phyloP scores from a whole-genome alignment of 1,284 basidiomycete genomes.

The Meripilus lineatus region DNA sequence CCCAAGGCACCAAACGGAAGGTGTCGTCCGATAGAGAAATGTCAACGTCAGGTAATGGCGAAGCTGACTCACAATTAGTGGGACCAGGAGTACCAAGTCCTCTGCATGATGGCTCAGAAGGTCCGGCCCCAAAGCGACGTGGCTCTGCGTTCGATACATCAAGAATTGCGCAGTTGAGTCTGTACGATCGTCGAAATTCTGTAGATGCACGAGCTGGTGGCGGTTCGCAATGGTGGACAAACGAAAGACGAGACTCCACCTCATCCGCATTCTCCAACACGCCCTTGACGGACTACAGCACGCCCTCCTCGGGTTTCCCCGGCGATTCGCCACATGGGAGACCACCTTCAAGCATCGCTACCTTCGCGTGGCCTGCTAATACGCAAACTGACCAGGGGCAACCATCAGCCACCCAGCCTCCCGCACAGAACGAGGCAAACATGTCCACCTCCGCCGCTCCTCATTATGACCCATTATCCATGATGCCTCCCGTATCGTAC shows the following conservation, averaged over 20 bases:
- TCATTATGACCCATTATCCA: constrained; percentile 39
- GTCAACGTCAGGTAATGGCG: constrained; percentile 47
- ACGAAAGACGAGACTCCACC: constrained; percentile 68
- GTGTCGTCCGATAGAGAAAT: constrained; percentile 63
- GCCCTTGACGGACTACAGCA: constrained; percentile 42
- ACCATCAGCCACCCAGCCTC: constrained; percentile 27
- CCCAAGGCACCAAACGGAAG: constrained; percentile 70
- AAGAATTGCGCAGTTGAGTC: constrained; percentile 62
- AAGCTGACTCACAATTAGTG: constrained; percentile 58
- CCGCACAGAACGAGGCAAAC: constrained; percentile 37
- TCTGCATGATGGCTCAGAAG: constrained; percentile 52
- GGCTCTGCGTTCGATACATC: constrained; percentile 75
- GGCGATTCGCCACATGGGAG: constrained; percentile 61
- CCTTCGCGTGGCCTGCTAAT: constrained; percentile 66
- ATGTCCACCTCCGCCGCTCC: constrained; percentile 31
- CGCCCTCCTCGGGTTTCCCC: constrained; percentile 55
- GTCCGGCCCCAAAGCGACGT: constrained; percentile 72
- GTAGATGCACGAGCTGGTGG: constrained; percentile 52
- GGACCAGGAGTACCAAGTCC: constrained; percentile 62
- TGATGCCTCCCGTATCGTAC: constrained; percentile 57
- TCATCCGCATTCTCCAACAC: constrained; percentile 57
- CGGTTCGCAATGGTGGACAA: constrained; percentile 46
- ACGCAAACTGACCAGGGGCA: constrained; percentile 37
- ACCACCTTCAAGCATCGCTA: constrained; percentile 55
- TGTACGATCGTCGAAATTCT: constrained; percentile 73